Conservation (phyloP, 768 basidiomycete genomes). For the Termitomyces heimii region DNA sequence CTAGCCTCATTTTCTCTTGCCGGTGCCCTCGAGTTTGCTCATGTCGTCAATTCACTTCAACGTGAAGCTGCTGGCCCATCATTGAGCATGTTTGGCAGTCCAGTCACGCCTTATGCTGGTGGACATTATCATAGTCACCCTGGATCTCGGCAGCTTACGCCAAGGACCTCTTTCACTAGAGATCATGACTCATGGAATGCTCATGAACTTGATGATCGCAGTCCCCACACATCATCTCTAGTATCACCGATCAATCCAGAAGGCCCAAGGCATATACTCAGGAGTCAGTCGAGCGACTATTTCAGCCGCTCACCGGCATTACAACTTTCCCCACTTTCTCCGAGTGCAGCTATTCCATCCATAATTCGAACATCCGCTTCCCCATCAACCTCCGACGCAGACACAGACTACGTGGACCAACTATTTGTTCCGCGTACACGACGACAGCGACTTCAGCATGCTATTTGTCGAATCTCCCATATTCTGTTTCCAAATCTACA, state of each 20-base stretch:
- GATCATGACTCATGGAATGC: constrained; percentile 45
- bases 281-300: constrained; percentile 13
- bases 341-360: constrained; percentile 37
- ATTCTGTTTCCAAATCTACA: constrained; percentile 85
- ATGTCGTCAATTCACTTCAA: constrained; percentile 79
- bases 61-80: constrained; percentile 57
- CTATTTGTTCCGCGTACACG: constrained; percentile 33
- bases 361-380: constrained; percentile 56
- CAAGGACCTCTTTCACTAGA: constrained; percentile 21
- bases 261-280: constrained; percentile 12
- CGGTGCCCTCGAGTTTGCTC: constrained; percentile 93
- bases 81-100: constrained; percentile 62
- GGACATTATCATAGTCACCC: constrained; percentile 60
- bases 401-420: constrained; percentile 35
- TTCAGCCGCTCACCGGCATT: constrained; percentile 4
- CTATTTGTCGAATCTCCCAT: constrained; percentile 40
- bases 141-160: constrained; percentile 17
- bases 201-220: constrained; percentile 47
- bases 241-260: constrained; percentile 17
- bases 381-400: constrained; percentile 30
- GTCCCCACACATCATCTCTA: constrained; percentile 18
- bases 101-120: constrained; percentile 62
- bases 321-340: constrained; percentile 4
- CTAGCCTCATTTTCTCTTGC: constrained; percentile 88
- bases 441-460: constrained; percentile 30